These are phyloP conservation scores for Metschnikowia santaceciliae DNA, from an alignment of 805 yeast species.

Conservation along the genomic window DNA sequence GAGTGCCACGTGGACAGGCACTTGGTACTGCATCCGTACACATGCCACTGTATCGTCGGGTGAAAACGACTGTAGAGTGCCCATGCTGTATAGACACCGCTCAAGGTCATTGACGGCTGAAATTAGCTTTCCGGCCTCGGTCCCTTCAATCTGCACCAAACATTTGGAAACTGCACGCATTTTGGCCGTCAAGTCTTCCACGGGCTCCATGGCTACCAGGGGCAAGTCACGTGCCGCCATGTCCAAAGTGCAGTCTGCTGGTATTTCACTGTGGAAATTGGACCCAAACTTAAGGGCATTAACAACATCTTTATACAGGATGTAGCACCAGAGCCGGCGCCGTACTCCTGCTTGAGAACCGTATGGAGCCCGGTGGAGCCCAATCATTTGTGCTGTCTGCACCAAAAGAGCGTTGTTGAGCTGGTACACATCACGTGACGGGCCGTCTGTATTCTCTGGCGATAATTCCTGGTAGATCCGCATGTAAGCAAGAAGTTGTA, in stretches of 20 bases:
- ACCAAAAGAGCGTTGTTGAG: conserved; percentile 14
- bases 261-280: conserved; percentile 7
- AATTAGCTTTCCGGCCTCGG: conserved; percentile 6
- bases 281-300: conserved; percentile 15
- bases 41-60: not conserved
- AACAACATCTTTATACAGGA: conserved; percentile 12
- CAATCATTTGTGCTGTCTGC: conserved; percentile 16
- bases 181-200: conserved; percentile 2
- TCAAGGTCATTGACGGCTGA: conserved; percentile 13
- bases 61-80: not conserved
- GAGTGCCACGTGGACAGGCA: conserved; percentile 11
- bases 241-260: conserved; percentile 10
- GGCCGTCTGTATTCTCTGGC: conserved; percentile 19
- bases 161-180: conserved; percentile 7
- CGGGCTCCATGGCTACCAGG: conserved; percentile 2
- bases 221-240: conserved; percentile 6
- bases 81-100: conserved; percentile 4
- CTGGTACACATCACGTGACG: conserved; percentile 15
- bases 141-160: conserved; percentile 4
- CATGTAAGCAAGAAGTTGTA: conserved; percentile 13
- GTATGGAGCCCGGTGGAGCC: conserved; percentile 17
- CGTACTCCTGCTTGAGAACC: conserved; percentile 8
- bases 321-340: conserved; percentile 16
- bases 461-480: conserved; percentile 14
- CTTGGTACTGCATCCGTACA: conserved; percentile 4